Base-by-base conservation (phyloP, 495 filamentous ascomycete species). In the Aspergillus homomorphus region DNA sequence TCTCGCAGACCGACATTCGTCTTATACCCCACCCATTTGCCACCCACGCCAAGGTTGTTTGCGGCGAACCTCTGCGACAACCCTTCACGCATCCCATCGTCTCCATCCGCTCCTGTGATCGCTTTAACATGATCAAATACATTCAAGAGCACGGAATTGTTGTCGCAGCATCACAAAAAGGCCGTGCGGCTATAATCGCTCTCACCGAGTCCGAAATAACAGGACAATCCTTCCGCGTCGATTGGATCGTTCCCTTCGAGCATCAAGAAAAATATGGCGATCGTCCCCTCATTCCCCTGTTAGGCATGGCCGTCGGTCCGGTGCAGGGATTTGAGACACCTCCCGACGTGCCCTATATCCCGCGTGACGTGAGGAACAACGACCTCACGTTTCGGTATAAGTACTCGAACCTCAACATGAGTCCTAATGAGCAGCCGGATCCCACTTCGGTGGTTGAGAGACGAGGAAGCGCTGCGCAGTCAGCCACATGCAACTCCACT, bases 141-240 rank as follows among this genome's bases (percentile, higher is more conserved):
- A 83, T 97, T 23, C 89, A 89, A 0, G 89, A 94, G 57, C 78
- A 95, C 18, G 89, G 84, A 6, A 75, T 97, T 26, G 82, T 96
- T 4, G 73, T 92, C 9, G 80, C 87, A 0, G 92, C 83, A 7
- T 87, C 87, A 4, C 83, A 89, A 46, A 82, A 80, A 52, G 94
- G 94, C 16, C 83, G 88, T 10, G 90, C 87, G 10, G 89, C 83
- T 1, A 73, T 98, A 2, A 73, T 96, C 38, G 83, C 87, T 0
- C 75, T 93, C 24, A 93, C 89, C 3, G 68, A 77, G 59, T 67
- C 72, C 42, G 55, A 73, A 41, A 54, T 65, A 2, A 66, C 66
- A 4, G 72, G 73, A 2, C 62, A 68, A 21, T 65, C 73, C 6
- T 83, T 87, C 63, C 76, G 83, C 15, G 54, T 86, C 5, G 84